Evolutionary conservation across 2,329 filamentous ascomycete species (phyloP), one percentile per base, ranked within the genome.

Genomic region (Stagonosporopsis cucurbitacearum): DNA sequence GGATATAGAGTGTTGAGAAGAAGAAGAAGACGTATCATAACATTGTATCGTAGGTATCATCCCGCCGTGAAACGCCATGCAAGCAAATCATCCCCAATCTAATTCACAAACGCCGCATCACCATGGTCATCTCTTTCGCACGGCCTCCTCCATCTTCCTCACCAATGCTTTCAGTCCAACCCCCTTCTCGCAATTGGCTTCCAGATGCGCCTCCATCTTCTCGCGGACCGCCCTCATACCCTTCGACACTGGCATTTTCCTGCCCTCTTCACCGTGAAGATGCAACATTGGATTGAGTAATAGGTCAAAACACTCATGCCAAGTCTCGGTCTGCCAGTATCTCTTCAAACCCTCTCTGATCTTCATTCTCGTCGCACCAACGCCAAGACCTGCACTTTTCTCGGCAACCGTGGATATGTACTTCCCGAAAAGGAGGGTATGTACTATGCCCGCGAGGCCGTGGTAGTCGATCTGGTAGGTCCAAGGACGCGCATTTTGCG

Each of bases 381-480:
- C 81, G n/a, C 84, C 84, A 2, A 88, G 76, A 1, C 82, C 82
- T 15, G 82, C 83, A 15, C 71, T 70, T 35, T 76, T 74, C 52
- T 79, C 78, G 4, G 71, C 80, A 1, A 83, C 73, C 0, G 92
- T 96, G 72, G 96, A 91, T 67, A 99, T 95, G 77, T 98, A 98
- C 70, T 91, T 92, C 9, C 95, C 94, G 72, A 97, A 99, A 3
- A 99, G 84, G 66, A 99, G 84, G 39, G 87, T 89, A 77, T 99
- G 92, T 4, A 98, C 81, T 22, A 91, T 90, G 4, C 92, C 92
- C 0, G 95, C 95, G 0, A 97, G 83, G 12, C 95, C 95, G 75
- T 96, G 91, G 68, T 98, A 96, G 79, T 99, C 95, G 64, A 97
- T 91, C 75, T 99, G 95, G 80, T 92, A 97, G 1, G 94, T 98